Evolutionary conservation across 352 stramenopile species (phyloP), one percentile per base, ranked within the genome.

Genomic region (Synura sp.): DNA sequence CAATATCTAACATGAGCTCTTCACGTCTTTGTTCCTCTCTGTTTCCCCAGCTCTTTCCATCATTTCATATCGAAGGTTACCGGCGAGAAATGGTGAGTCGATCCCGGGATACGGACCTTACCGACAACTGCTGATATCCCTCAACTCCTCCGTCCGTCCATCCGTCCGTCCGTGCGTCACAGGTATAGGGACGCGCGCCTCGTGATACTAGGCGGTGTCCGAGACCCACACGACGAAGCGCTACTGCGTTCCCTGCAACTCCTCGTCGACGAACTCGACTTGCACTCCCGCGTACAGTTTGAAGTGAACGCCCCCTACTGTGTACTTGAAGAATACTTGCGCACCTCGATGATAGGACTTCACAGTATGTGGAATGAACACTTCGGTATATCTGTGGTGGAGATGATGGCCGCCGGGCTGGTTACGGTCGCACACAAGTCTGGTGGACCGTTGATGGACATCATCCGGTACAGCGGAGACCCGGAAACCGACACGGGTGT

Each of bases 351-450:
- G 31, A 90, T 99, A 22, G 97, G 97, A 1, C 82, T 99, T 4
- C 97, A 99, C 86, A 99, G 95, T 15, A 99, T 99, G 97, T 97
- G 94, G 87, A 98, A 99, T 77, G 97, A 99, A 84, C 97, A 99
- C 85, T 99, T 99, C 88, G 97, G 97, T 5, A 99, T 99, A 83
- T 95, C 94, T 60, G 93, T 99, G 34, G 97, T 99, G 44, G 97
- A 99, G 87, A 98, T 99, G 93, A 98, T 99, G 93, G 92, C 95
- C 7, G 92, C 95, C 0, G 95, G 95, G 12, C 84, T 99, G 74
- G 84, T 99, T 0, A 88, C 94, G 0, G 85, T 99, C 4, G 97
- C 96, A 2, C 97, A 99, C 85, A 91, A 98, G 82, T 98, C 92
- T 4, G 97, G 95, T 42, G 97, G 97, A 0, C 97, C 97, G 0